Evolutionary conservation across 129 eudicot species (phyloP).

Genomic region (Artemisia tridentata): DNA sequence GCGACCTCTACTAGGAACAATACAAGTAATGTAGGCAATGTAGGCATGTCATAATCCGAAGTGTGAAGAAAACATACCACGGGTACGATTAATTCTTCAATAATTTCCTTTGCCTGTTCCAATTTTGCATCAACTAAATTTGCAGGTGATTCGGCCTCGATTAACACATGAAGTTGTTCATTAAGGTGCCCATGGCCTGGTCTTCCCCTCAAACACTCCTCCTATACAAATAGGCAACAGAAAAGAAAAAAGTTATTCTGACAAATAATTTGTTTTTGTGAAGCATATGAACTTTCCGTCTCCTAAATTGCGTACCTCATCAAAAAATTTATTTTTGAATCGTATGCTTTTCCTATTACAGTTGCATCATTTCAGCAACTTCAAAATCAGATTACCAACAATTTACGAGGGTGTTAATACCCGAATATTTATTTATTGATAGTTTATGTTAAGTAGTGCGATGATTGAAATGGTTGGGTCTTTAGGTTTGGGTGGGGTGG

Average conservation of each 20-base stretch:
- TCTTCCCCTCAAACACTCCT: slow-evolving; percentile 59
- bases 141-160: slow-evolving; percentile 63
- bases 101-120: slow-evolving; percentile 52
- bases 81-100: slow-evolving; percentile 60
- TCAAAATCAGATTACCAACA: too few species aligned
- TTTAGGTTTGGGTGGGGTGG: too few species aligned
- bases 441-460: too few species aligned
- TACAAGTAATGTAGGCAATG: neutral
- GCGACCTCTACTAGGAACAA: neutral
- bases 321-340: neutral
- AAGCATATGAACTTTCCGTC: neutral
- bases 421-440: too few species aligned
- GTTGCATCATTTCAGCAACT: too few species aligned
- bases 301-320: neutral
- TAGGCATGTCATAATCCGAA: neutral
- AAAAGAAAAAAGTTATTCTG: neutral
- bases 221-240: slow-evolving; percentile 33
- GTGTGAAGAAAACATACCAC: slow-evolving; percentile 41
- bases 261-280: neutral
- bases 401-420: too few species aligned
- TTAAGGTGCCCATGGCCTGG: slow-evolving; percentile 62
- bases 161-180: slow-evolving; percentile 62
- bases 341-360: too few species aligned
- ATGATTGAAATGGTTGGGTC: too few species aligned
- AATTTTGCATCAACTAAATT: slow-evolving; percentile 44